Base-by-base conservation (phyloP, 345 rosid species). In the Ceriops zippeliana region DNA sequence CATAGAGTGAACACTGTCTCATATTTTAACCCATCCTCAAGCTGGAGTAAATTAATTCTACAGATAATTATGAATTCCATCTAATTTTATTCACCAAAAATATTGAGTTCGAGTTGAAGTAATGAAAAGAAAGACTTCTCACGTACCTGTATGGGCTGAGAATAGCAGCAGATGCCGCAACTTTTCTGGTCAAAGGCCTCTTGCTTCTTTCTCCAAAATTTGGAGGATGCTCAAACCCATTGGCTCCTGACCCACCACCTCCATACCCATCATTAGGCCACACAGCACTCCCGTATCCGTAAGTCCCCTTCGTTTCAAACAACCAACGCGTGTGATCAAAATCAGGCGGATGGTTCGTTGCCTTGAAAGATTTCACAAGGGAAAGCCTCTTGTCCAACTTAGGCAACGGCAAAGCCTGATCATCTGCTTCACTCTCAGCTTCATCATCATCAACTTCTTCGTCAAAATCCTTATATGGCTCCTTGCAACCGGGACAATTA, bases 221-320 rank as follows among this genome's bases (percentile, higher is more conserved):
- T 0, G 92, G 92, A 27, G 92, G 92, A 24, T 70, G 82, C 58
- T 89, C 96, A 63, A 81, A 86, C 60, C 85, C 96, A 74, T 86
- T 88, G 24, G 19, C 75, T 62, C 65, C 83, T 69, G 85, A 85
- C 7, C 83, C 74, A 51, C 88, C 89, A 38, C 63, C 80, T 17
- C 87, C 95, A 78, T 82, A 84, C n/a, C 85, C 90, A 67, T 89
- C 90, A 76, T 89, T 89, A 69, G 90, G 96, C 92, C 96, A 87
- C 74, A 89, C 83, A 0, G 96, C 96, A 38, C 87, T 89, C 5
- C 96, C 90, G 69, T 89, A 89, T 2, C 96, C 90, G 56, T 89
- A 89, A 70, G 96, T 89, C 20, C 90, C 96, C 73, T 87, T 89
- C 21, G 96, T 89, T 84, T 89, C 92, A 62, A 89, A 89, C 87